Conservation (phyloP, 192 early-diverging fungal genomes). For the Gryganskiella cystojenkinii region DNA sequence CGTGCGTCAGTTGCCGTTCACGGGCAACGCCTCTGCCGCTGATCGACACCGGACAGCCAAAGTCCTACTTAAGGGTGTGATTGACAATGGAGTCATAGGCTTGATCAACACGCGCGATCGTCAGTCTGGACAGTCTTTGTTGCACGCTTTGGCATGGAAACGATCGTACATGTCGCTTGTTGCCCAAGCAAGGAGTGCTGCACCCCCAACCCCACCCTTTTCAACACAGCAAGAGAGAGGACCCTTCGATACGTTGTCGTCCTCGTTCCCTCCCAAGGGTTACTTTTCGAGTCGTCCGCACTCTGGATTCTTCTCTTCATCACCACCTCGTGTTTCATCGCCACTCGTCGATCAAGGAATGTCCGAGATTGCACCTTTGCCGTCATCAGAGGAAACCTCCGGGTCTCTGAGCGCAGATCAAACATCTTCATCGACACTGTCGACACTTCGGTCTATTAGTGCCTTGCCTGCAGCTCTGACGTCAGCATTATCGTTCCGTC, state of each 20-base stretch:
- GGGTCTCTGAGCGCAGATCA: background rate
- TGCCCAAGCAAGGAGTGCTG: constrained; percentile 4
- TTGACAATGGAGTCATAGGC: constrained; percentile 26
- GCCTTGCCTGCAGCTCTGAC: constrained; percentile 20
- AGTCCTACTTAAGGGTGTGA: constrained; percentile 25
- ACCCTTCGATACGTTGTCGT: background rate
- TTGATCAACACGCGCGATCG: constrained; percentile 40
- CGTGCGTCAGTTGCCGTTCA: constrained; percentile 4
- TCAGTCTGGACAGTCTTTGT: constrained; percentile 18
- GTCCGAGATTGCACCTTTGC: background rate
- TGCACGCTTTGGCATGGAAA: constrained; percentile 31
- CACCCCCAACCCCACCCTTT: constrained; percentile 4
- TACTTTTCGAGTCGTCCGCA: background rate
- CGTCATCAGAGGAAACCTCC: background rate
- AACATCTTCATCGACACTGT: constrained; percentile 14
- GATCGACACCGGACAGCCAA: constrained; percentile 24
- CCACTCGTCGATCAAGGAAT: background rate
- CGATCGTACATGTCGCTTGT: constrained; percentile 17
- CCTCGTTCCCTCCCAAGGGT: constrained; percentile 5
- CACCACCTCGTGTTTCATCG: background rate
- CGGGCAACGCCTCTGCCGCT: background rate
- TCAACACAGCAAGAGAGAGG: constrained; percentile 12
- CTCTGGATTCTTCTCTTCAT: constrained; percentile 3
- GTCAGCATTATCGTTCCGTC: constrained; percentile 25
- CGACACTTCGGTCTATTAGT: constrained; percentile 34